A percentile compares a stretch with the other conserved stretches of the same genome.
Evolutionary conservation across 805 yeast genomes (phyloP).

Genomic region (Yarrowia yakushimensis): DNA sequence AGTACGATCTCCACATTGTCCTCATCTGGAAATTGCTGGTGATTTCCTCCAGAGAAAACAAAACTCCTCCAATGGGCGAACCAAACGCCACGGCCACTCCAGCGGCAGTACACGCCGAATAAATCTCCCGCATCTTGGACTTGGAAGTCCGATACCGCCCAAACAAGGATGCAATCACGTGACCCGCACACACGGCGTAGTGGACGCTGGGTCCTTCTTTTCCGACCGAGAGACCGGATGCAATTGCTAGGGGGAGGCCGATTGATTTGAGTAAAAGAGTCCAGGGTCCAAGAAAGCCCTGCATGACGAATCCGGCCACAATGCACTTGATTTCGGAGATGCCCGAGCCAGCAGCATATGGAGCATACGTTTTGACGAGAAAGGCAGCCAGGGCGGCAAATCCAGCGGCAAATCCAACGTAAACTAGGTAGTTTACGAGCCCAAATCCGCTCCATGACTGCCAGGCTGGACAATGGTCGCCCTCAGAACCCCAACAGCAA

Average conservation of each 20-base stretch:
- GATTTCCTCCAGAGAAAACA: constrained; percentile 90
- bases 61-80: constrained; percentile 94
- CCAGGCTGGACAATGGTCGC: constrained; percentile 63
- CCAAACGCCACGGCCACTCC: constrained; percentile 99
- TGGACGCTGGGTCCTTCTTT: constrained; percentile 99
- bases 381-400: constrained; percentile 66
- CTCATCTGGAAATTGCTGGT: constrained; percentile 67
- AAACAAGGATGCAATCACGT: constrained; percentile 60
- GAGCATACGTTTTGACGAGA: constrained; percentile 69
- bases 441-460: constrained; percentile 50
- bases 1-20: constrained; percentile 87
- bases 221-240: constrained; percentile 90
- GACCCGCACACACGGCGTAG: constrained; percentile 95
- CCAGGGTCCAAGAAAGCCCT: constrained; percentile 68
- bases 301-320: constrained; percentile 80
- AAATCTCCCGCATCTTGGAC: constrained; percentile 48
- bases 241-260: constrained; percentile 84
- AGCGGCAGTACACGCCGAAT: constrained; percentile 92
- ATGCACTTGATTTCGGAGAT: constrained; percentile 95
- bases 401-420: constrained; percentile 53
- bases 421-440: constrained; percentile 50
- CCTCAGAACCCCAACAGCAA: constrained; percentile 69
- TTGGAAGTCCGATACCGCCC: constrained; percentile 39
- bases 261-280: constrained; percentile 73
- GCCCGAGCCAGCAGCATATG: constrained; percentile 95